Evolutionary conservation across 164 flowering plant genomes (phyloP).

Genomic region (Berberis vulgaris): DNA sequence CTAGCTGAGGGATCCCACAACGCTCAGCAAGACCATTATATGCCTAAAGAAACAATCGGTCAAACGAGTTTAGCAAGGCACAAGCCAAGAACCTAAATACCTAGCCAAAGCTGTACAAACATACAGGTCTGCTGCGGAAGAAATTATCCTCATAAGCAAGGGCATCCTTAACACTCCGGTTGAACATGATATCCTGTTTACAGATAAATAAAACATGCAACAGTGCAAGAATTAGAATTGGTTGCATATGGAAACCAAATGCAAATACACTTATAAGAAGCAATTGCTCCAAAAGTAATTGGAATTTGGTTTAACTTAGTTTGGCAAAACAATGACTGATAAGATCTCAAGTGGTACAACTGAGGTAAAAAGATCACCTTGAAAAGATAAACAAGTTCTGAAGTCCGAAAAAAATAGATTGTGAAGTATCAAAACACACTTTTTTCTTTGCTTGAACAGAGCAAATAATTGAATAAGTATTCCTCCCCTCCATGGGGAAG

Average conservation of each 20-base stretch:
- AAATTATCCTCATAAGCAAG: slow-evolving; percentile 83
- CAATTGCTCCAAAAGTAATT: no score
- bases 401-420: no score
- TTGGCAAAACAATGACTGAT: no score
- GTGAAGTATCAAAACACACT: no score
- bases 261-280: no score
- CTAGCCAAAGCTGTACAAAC: slow-evolving; percentile 7
- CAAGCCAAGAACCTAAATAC: slow-evolving; percentile 1
- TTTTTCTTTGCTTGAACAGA: no score
- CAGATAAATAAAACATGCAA: neutral
- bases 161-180: slow-evolving; percentile 85
- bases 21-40: slow-evolving; percentile 82
- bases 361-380: no score
- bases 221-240: neutral
- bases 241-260: neutral
- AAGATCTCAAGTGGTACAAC: no score
- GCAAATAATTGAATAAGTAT: no score
- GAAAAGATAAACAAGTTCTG: no score
- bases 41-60: slow-evolving; percentile 35
- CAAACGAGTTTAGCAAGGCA: neutral
- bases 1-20: slow-evolving; percentile 84
- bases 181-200: slow-evolving; percentile 66
- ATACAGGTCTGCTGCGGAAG: slow-evolving; percentile 84
- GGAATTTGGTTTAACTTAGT: no score
- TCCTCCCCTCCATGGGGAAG: no score